Evolutionary conservation across 1,284 basidiomycete species (phyloP).

Genomic region (Singerocomus rubriflavus): DNA sequence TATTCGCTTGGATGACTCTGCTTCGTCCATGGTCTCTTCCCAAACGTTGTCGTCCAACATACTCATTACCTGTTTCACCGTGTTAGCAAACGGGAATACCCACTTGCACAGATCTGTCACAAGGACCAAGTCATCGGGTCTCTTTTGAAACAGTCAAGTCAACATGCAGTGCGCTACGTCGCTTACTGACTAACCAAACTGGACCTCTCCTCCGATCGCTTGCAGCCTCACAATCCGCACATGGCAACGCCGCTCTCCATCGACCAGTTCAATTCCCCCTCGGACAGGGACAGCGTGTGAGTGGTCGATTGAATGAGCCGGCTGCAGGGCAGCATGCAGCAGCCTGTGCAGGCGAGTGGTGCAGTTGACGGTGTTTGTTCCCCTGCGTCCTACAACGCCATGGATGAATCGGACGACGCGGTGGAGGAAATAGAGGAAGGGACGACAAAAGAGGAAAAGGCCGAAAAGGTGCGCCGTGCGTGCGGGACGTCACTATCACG

Average conservation of each 20-base stretch:
- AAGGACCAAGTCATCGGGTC: conserved; percentile 82
- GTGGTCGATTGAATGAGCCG: conserved; percentile 69
- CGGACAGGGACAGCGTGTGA: conserved; percentile 62
- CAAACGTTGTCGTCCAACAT: conserved; percentile 29
- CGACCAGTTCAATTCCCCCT: conserved; percentile 69
- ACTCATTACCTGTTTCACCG: conserved; percentile 26
- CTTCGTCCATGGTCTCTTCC: conserved; percentile 23
- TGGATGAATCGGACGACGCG: conserved; percentile 16
- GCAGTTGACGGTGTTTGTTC: neutral
- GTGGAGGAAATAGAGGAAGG: conserved; percentile 30
- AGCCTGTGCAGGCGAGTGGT: conserved; percentile 19
- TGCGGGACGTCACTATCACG: conserved; percentile 69
- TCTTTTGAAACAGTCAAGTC: conserved; percentile 68
- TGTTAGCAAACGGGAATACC: conserved; percentile 74
- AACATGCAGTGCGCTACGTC: neutral
- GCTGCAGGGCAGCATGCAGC: conserved; percentile 38
- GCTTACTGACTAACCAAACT: neutral
- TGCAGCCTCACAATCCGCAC: conserved; percentile 74
- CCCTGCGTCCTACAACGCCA: neutral
- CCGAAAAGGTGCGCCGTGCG: conserved; percentile 45
- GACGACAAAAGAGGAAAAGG: conserved; percentile 34
- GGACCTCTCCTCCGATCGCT: no score
- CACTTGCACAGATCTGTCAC: conserved; percentile 76
- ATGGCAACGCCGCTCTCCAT: conserved; percentile 72
- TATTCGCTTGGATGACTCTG: conserved; percentile 19